Conservation (phyloP, 495 filamentous ascomycete genomes). For the Penicillium canescens region DNA sequence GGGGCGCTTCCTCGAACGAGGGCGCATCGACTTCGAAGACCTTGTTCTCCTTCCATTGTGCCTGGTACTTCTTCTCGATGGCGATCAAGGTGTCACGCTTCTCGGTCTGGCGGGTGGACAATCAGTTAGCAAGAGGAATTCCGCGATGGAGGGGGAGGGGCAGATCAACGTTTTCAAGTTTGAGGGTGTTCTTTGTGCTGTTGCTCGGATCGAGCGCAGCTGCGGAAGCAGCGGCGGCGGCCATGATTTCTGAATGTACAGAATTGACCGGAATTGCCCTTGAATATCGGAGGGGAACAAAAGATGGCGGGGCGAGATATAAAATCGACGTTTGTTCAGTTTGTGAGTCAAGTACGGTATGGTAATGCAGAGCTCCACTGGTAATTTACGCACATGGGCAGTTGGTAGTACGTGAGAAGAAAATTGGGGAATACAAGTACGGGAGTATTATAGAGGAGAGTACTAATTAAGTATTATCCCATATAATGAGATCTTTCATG, state of each 20-base stretch:
- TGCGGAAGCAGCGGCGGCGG: slow-evolving; percentile 53
- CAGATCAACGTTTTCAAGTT: slow-evolving; percentile 65
- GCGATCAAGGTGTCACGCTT: slow-evolving; percentile 87
- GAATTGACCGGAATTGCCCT: slow-evolving; percentile 11
- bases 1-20: slow-evolving; percentile 69
- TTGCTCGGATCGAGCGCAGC: slow-evolving; percentile 61
- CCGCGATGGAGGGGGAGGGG: slow-evolving; percentile 32
- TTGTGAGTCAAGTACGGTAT: slow-evolving; percentile 23
- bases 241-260: slow-evolving; percentile 41
- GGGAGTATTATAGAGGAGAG: too few relatives aligned
- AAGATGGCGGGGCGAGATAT: slow-evolving; percentile 37
- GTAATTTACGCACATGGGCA: too few relatives aligned
- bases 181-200: slow-evolving; percentile 66
- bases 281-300: slow-evolving; percentile 20
- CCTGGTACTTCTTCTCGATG: slow-evolving; percentile 91
- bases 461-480: too few relatives aligned
- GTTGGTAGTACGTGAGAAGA: too few relatives aligned
- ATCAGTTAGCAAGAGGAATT: slow-evolving; percentile 21
- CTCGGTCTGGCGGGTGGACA: slow-evolving; percentile 62
- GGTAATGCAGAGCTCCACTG: slow-evolving; percentile 4
- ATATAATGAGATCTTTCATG: too few relatives aligned
- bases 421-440: too few relatives aligned
- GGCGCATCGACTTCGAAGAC: slow-evolving; percentile 88
- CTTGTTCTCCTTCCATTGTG: slow-evolving; percentile 73
- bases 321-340: slow-evolving; percentile 25